A percentile compares a stretch with the other conserved stretches of the same genome.
These are phyloP conservation scores for Epichloe sibirici DNA, from an alignment of 2,329 filamentous ascomycete genomes.

Conservation along the genomic window DNA sequence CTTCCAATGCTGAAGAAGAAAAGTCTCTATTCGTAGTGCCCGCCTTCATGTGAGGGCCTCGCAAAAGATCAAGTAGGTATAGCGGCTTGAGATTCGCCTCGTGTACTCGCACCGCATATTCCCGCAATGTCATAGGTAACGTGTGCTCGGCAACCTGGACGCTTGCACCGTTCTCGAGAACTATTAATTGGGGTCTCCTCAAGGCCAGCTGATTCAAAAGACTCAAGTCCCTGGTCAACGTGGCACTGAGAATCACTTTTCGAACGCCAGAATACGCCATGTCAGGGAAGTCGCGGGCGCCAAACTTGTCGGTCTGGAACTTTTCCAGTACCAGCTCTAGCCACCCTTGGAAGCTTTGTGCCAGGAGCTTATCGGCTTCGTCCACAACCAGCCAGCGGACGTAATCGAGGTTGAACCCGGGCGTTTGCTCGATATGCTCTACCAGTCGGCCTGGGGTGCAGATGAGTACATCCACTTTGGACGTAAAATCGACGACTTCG, in stretches of 20 bases:
- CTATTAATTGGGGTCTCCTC: conserved; percentile 60
- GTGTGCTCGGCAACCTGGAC: conserved; percentile 32
- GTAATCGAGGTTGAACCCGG: conserved; percentile 66
- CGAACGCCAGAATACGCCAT: conserved; percentile 45
- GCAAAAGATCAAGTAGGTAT: conserved; percentile 68
- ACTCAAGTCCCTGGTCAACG: conserved; percentile 77
- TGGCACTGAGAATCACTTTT: conserved; percentile 83
- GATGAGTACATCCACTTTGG: conserved; percentile 76
- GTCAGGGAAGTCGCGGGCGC: conserved; percentile 40
- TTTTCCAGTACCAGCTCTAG: conserved; percentile 57
- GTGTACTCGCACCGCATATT: conserved; percentile 55
- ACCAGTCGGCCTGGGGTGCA: conserved; percentile 87
- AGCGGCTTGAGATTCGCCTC: conserved; percentile 67
- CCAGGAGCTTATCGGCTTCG: conserved; percentile 83
- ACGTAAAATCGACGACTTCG: conserved; percentile 51
- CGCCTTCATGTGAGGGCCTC: conserved; percentile 35
- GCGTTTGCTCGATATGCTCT: conserved; percentile 76
- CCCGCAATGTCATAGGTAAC: conserved; percentile 51
- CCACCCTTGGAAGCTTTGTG: conserved; percentile 91
- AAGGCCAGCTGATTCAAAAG: conserved; percentile 65
- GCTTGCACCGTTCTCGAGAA: conserved; percentile 51
- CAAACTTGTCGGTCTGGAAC: conserved; percentile 37
- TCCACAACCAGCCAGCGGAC: conserved; percentile 86
- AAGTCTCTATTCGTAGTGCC: conserved; percentile 6
- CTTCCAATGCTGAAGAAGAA: not conserved